These are phyloP conservation scores for Furcasterigmium furcatum DNA, from an alignment of 2,329 filamentous ascomycete species.

Conservation along the genomic window DNA sequence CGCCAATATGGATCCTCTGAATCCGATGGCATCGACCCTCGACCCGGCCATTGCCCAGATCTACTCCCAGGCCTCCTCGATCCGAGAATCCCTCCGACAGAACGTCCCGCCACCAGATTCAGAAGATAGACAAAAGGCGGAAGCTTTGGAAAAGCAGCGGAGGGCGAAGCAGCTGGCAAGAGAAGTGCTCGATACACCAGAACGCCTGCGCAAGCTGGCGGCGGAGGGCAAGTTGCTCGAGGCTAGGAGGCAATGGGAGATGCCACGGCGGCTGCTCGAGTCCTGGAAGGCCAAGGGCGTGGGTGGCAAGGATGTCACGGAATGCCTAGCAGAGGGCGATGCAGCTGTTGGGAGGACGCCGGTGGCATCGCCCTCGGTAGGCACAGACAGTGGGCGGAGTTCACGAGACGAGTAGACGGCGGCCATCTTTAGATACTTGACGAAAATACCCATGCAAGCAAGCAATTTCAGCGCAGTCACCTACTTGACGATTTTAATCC, in stretches of 20 bases:
- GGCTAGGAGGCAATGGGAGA: conserved; percentile 55
- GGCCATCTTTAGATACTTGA: no score
- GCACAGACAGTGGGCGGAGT: conserved; percentile 6
- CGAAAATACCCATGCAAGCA: background rate
- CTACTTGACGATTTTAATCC: no score
- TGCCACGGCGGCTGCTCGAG: conserved; percentile 47
- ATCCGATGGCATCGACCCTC: conserved; percentile 69
- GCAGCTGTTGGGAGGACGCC: conserved; percentile 37
- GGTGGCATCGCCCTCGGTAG: background rate
- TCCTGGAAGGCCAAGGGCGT: conserved; percentile 52
- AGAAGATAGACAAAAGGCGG: conserved; percentile 27
- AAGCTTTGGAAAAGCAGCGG: conserved; percentile 27
- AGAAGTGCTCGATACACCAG: conserved; percentile 61
- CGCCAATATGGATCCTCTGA: conserved; percentile 75
- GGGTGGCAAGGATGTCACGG: conserved; percentile 52
- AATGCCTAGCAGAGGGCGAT: conserved; percentile 52
- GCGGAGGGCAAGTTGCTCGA: conserved; percentile 57
- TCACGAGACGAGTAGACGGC: conserved; percentile 12
- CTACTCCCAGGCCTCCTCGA: conserved; percentile 57
- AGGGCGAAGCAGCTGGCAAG: conserved; percentile 54
- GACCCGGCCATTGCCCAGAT: conserved; percentile 74
- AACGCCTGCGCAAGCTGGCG: conserved; percentile 54
- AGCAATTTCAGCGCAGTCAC: no score
- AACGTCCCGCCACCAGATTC: conserved; percentile 44
- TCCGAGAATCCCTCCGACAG: conserved; percentile 47